Evolutionary conservation across 768 basidiomycete species (phyloP), one percentile per base, ranked within the genome.

Genomic region (Tricholoma furcatifolium): DNA sequence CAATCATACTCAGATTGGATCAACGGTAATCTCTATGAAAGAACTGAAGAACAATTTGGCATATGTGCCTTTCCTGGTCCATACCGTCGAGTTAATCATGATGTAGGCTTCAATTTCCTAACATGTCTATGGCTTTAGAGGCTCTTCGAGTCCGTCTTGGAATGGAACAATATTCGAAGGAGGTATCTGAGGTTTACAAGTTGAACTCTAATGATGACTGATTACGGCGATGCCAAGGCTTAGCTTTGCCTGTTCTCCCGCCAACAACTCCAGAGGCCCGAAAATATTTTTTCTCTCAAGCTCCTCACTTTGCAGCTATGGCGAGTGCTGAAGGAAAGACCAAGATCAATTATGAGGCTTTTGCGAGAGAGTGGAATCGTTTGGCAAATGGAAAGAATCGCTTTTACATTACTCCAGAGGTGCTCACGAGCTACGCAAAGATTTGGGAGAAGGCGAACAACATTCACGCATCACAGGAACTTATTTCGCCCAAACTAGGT

Each of bases 321-420:
- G 41, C 50, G 5, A 20, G 20, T 35, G 14, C 34, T 2, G n/a
- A 42, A 34, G 41, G 50, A 2, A 50, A 56, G 47, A 23, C 49
- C 12, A 59, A 53, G 45, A 53, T 62, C 18, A 32, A 65, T 27
- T 62, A 43, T 44, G 12, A 17, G n/a, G n/a, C 40, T 10, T 42
- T 42, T 18, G 40, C 40, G 6, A 11, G 9, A 5, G 40, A 42
- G 23, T 42, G 40, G 40, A 42, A 42, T 21, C 40, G 23, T n/a
- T 18, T 21, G 17, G 40, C 40, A 42, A 17, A 42, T 42, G 40
- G 40, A 17, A 42, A 42, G 11, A 23, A 18, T 9, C 17, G 40
- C 51, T 66, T 60, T 49, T 66, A 66, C 45, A 41, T 64, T 3
- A 66, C 65, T 10, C 36, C 47, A 2, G 63, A 66, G 11, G 60